Conservation (phyloP, 2,329 filamentous ascomycete species). For the Ophiostoma sp. region DNA sequence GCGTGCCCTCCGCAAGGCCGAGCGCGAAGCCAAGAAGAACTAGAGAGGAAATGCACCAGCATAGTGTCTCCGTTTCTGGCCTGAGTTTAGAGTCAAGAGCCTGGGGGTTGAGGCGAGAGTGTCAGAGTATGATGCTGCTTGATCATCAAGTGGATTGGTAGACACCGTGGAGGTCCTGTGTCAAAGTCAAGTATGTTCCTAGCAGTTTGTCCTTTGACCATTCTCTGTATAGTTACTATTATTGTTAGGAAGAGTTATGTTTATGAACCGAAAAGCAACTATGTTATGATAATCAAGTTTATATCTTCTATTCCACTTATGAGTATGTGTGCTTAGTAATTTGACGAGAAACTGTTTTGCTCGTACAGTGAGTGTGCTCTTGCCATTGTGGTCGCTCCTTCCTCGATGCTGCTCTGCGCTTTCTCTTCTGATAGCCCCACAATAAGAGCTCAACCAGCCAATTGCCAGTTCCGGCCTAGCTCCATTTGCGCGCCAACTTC, state of each 20-base stretch:
- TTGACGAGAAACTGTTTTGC: neutral
- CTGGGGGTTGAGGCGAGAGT: neutral
- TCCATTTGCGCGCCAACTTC: constrained; percentile 30
- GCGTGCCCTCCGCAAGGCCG: constrained; percentile 76
- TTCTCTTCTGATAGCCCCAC: constrained; percentile 17
- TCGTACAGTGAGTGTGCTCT: neutral
- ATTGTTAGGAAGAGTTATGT: constrained; percentile 1
- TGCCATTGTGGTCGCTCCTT: neutral
- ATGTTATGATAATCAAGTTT: neutral
- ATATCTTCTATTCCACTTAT: neutral
- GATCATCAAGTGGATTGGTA: neutral
- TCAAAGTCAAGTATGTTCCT: neutral
- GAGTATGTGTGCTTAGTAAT: neutral
- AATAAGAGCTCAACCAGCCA: constrained; percentile 17
- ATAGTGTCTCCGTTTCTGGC: neutral
- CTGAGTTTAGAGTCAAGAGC: neutral
- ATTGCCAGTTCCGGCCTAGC: constrained; percentile 28
- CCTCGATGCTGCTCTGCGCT: neutral
- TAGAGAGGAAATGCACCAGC: neutral
- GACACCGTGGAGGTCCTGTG: neutral
- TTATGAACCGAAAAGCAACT: neutral
- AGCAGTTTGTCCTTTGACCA: neutral
- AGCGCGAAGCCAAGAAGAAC: constrained; percentile 51
- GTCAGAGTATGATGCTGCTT: neutral
- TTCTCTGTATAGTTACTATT: neutral